Evolutionary conservation across 306 rosid species (phyloP).

Genomic region (Notholithocarpus densiflorus): DNA sequence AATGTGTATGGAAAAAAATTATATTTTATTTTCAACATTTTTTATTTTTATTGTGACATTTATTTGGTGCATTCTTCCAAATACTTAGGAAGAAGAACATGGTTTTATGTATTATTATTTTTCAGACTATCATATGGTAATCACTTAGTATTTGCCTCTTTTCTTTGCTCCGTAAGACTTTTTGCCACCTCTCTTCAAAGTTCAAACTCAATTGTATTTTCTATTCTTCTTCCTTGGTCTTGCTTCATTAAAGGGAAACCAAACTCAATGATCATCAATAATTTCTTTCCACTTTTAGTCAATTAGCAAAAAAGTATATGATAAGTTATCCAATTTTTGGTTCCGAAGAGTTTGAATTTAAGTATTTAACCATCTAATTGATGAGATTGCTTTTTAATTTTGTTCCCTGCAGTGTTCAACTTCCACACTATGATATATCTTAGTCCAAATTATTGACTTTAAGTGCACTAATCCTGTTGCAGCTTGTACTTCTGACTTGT

Average conservation of each 20-base stretch:
- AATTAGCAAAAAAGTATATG: background rate
- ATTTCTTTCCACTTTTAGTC: background rate
- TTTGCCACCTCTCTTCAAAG: background rate
- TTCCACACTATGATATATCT: background rate
- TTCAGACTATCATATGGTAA: background rate
- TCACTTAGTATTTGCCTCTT: background rate
- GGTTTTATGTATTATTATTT: background rate
- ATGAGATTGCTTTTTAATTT: background rate
- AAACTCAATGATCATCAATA: background rate
- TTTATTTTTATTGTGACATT: background rate
- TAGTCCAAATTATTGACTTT: background rate
- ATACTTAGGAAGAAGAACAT: background rate
- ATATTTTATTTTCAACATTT: background rate
- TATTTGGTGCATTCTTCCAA: background rate
- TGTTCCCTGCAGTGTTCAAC: background rate
- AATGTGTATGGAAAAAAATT: background rate
- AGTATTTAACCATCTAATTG: background rate
- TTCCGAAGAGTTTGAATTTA: background rate
- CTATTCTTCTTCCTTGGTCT: background rate
- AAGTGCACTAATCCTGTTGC: background rate
- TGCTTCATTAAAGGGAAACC: background rate
- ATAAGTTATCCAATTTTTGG: background rate
- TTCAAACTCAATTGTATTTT: background rate
- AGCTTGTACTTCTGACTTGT: background rate
- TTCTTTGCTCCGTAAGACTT: background rate